These are phyloP conservation scores for Fusarium dlaminii DNA, from an alignment of 2,329 filamentous ascomycete genomes.

Conservation along the genomic window DNA sequence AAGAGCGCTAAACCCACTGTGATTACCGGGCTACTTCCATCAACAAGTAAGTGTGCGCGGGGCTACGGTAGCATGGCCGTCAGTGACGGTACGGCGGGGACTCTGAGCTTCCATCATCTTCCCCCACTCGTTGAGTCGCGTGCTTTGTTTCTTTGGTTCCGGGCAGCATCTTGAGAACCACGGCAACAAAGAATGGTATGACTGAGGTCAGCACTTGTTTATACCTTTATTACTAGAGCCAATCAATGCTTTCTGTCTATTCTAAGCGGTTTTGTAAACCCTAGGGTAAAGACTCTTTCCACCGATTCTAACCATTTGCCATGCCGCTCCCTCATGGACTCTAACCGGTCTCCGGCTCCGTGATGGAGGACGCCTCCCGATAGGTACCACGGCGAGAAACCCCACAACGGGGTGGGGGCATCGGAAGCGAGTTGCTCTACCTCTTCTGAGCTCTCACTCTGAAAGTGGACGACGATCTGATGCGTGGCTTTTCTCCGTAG, in stretches of 20 bases:
- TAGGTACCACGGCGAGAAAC: conserved; percentile 35
- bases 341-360: conserved; percentile 37
- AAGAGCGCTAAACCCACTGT: conserved; percentile 32
- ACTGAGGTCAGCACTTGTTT: background rate
- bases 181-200: background rate
- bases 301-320: conserved; percentile 35
- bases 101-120: conserved; percentile 30
- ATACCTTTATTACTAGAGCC: background rate
- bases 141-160: conserved; percentile 12
- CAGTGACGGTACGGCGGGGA: background rate
- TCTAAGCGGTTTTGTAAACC: background rate
- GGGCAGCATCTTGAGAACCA: background rate
- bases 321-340: conserved; percentile 29
- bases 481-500: conserved; percentile 10
- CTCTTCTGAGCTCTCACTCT: background rate
- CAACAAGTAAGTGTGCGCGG: conserved; percentile 13
- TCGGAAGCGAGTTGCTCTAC: conserved; percentile 28
- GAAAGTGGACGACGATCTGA: background rate
- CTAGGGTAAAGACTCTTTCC: background rate
- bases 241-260: too few species aligned
- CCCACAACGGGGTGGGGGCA: conserved; percentile 39
- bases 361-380: conserved; percentile 40
- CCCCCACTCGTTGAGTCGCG: conserved; percentile 32
- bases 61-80: conserved; percentile 3
- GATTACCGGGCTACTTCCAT: conserved; percentile 1